Conservation (phyloP, 805 yeast genomes). For the Suhomyces sp. region DNA sequence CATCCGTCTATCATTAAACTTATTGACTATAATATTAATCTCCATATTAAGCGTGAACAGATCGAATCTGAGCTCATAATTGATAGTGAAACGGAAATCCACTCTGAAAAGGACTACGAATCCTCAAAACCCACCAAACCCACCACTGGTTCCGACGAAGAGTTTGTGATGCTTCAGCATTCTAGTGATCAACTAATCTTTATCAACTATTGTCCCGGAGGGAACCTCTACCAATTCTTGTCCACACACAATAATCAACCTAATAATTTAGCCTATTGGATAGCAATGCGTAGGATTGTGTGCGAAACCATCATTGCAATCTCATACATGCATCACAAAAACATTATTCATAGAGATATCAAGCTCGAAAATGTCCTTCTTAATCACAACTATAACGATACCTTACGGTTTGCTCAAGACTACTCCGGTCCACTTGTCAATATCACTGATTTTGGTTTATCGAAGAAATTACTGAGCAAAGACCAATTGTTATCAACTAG, state of each 20-base stretch:
- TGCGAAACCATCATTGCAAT: slow-evolving; percentile 71
- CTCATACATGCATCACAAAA: slow-evolving; percentile 61
- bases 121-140: not conserved
- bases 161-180: slow-evolving; percentile 10
- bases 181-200: slow-evolving; percentile 48
- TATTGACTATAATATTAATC: slow-evolving; percentile 45
- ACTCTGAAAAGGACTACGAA: slow-evolving; percentile 1
- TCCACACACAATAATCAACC: slow-evolving; percentile 36
- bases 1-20: slow-evolving; percentile 73
- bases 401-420: not conserved
- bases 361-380: slow-evolving; percentile 82
- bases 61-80: slow-evolving; percentile 12
- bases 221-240: slow-evolving; percentile 71
- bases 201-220: slow-evolving; percentile 78
- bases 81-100: slow-evolving; percentile 17
- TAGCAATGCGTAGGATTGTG: slow-evolving; percentile 57
- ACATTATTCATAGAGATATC: slow-evolving; percentile 85
- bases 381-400: slow-evolving; percentile 27
- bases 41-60: slow-evolving; percentile 24
- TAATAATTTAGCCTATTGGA: slow-evolving; percentile 35
- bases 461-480: slow-evolving; percentile 60
- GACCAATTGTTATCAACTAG: slow-evolving; percentile 73
- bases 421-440: slow-evolving; percentile 43
- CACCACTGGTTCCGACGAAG: slow-evolving; percentile 7
- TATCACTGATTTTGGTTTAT: slow-evolving; percentile 86